Evolutionary conservation across 1,284 basidiomycete genomes (phyloP), one percentile per base, ranked within the genome.

Genomic region (Amylostereum chailletii): DNA sequence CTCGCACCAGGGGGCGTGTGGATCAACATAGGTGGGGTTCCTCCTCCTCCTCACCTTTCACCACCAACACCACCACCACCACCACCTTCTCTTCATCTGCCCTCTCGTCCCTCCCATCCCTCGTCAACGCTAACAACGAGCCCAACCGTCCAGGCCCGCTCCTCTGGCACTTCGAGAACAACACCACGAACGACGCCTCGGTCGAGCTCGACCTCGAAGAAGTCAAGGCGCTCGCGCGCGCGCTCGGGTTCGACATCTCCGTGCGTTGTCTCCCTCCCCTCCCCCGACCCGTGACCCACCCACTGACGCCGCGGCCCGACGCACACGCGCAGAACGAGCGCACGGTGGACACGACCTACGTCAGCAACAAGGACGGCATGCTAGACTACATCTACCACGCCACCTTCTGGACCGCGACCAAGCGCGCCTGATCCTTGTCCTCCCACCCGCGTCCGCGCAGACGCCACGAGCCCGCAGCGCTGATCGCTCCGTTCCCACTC

Each of bases 201-300:
- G 77, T 98, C 47, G 95, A 98, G 67, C 74, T 98, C 11, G 88
- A 86, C 57, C 71, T 98, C 30, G 87, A 92, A 53, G 94, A 98
- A 62, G 76, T 97, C 41, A 90, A 94, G 59, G 68, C 68, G 1
- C 76, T 98, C 1, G 84, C 86, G 0, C 70, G 73, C 30, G 70
- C 72, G 48, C 77, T 97, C 33, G 95, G 95, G 0, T 97, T 99
- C 58, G 81, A 83, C 53, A 71, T 98, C 50, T 75, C 76, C 49
- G 90, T 91, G 51, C 55, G 83, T 71, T n/a, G 34, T 50, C 19
- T 51, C 9, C 34, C n/a, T 48, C 34, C 48, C 26, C 19, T 10
- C 1, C 7, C 26, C 39, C 5, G 47, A n/a, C 33, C 10, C 27
- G 38, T 11, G 7, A 5, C n/a, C 42, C 31, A 57, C 45, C 41